phyloP scores from a whole-genome alignment of 1,284 basidiomycete species.

The Volvariella volvacea region DNA sequence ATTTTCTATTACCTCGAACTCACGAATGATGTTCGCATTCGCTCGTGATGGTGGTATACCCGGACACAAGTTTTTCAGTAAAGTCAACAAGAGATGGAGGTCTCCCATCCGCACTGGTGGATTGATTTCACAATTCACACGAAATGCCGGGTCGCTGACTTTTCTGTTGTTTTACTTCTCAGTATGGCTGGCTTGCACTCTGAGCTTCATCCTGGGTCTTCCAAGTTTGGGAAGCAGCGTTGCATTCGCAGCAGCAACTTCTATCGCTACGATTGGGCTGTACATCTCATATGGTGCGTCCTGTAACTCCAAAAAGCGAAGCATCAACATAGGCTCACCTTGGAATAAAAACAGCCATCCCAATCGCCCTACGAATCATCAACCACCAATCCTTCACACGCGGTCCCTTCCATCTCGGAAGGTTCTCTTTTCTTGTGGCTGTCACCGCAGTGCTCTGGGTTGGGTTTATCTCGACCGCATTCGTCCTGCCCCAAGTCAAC shows the following conservation, averaged over 20 bases:
- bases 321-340: neutral
- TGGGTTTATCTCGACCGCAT: conserved; percentile 55
- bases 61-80: conserved; percentile 57
- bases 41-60: conserved; percentile 66
- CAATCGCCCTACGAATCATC: conserved; percentile 59
- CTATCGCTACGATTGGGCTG: conserved; percentile 72
- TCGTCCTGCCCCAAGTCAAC: conserved; percentile 61
- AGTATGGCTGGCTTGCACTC: conserved; percentile 74
- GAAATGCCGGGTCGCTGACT: neutral
- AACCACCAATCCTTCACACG: conserved; percentile 52
- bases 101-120: conserved; percentile 64
- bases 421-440: conserved; percentile 53
- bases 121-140: conserved; percentile 7
- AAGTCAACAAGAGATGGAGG: conserved; percentile 50
- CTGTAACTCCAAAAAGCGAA: neutral
- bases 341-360: conserved; percentile 49
- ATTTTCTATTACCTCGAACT: conserved; percentile 73
- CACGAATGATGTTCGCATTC: conserved; percentile 77
- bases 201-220: conserved; percentile 69
- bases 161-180: neutral
- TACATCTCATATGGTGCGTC: conserved; percentile 65
- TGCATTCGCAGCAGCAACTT: conserved; percentile 69
- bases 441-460: conserved; percentile 52
- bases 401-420: conserved; percentile 68
- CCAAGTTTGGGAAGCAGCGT: conserved; percentile 67